Conservation (phyloP, 257 asterid genomes). For the Cinchona pubescens region DNA sequence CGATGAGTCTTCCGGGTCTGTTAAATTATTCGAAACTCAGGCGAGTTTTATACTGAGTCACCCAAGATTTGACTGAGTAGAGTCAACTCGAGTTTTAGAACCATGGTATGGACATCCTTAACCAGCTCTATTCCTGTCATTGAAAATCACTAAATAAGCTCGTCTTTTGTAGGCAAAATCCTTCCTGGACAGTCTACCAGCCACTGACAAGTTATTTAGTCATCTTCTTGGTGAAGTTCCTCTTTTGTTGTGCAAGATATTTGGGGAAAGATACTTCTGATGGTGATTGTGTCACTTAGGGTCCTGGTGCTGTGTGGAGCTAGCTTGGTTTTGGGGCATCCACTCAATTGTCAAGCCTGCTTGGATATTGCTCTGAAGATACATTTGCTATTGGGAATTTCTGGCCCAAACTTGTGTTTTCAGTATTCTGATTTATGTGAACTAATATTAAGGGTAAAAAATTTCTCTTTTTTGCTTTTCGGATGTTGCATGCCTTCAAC, state of each 20-base stretch:
- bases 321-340: constrained; percentile 81
- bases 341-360: constrained; percentile 79
- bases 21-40: too few relatives aligned
- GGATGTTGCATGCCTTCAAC: not conserved
- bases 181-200: constrained; percentile 69
- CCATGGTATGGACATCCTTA: constrained; percentile 29
- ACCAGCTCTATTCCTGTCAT: constrained; percentile 12
- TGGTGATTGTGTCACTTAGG: constrained; percentile 96
- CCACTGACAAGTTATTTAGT: constrained; percentile 90
- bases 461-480: not conserved
- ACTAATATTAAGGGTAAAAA: not conserved
- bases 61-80: too few relatives aligned
- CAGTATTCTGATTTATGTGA: constrained; percentile 3
- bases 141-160: constrained; percentile 25
- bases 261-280: constrained; percentile 58
- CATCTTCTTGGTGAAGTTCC: constrained; percentile 97
- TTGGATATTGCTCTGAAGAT: constrained; percentile 94
- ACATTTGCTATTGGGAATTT: constrained; percentile 21
- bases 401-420: constrained; percentile 11
- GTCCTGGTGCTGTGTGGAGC: constrained; percentile 96
- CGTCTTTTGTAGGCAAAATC: constrained; percentile 65
- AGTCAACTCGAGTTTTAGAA: too few relatives aligned
- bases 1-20: too few relatives aligned
- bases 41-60: too few relatives aligned
- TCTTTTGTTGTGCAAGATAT: constrained; percentile 54